Conservation (phyloP, 257 asterid species). For the Primulina tabacum region DNA sequence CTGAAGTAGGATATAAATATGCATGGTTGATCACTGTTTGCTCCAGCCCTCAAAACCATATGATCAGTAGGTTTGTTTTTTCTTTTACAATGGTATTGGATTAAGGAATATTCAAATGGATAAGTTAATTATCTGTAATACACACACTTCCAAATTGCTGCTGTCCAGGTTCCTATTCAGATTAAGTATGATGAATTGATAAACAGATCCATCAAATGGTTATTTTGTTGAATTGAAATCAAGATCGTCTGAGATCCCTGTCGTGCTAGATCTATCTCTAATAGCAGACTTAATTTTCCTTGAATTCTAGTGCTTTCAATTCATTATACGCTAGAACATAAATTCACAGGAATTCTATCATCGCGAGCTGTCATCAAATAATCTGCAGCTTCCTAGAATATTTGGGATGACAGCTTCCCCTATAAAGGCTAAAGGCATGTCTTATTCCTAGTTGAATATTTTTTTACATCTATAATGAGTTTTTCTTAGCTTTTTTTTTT, state of each 20-base stretch:
- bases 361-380: slow-evolving; percentile 27
- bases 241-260: background rate
- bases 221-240: background rate
- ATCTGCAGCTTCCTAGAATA: slow-evolving; percentile 58
- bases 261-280: background rate
- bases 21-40: background rate
- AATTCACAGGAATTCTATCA: slow-evolving; percentile 70
- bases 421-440: slow-evolving; percentile 74
- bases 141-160: background rate
- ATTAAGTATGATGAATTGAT: background rate
- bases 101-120: background rate
- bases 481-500: background rate
- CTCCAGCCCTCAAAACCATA: background rate
- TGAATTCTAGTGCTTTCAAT: background rate
- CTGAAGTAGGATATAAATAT: background rate
- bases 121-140: background rate
- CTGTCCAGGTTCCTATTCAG: background rate
- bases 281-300: background rate
- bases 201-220: background rate
- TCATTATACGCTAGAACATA: background rate
- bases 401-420: slow-evolving; percentile 98
- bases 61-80: background rate
- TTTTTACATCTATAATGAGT: background rate
- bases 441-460: slow-evolving; percentile 4
- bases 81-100: background rate